phyloP scores from a whole-genome alignment of 2,329 filamentous ascomycete species.

The Trichoderma gracile region DNA sequence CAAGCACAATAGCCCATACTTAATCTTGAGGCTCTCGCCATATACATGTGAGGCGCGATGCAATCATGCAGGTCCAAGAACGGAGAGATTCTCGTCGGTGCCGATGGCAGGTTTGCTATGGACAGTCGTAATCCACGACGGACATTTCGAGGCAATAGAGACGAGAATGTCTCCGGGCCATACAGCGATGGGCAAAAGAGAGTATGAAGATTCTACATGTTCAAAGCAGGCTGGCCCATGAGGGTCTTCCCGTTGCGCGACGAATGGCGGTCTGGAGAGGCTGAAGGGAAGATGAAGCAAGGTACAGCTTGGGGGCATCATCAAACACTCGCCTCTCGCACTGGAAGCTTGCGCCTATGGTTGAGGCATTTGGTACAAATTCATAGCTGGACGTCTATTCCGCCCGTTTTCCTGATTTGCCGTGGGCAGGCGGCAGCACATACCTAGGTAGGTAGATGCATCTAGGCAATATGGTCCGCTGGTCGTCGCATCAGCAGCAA shows the following conservation, averaged over 20 bases:
- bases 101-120: not conserved
- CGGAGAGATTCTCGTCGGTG: not conserved
- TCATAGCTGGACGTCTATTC: not conserved
- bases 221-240: not conserved
- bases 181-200: not conserved
- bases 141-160: too few relatives aligned
- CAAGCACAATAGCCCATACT: not conserved
- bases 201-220: not conserved
- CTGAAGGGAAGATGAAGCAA: not conserved
- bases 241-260: too few relatives aligned
- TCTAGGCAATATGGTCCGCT: not conserved
- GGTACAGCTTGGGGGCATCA: not conserved
- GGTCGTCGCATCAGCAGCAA: constrained; percentile 1
- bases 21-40: not conserved
- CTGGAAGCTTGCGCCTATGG: not conserved
- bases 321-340: not conserved
- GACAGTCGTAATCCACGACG: too few relatives aligned
- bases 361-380: not conserved
- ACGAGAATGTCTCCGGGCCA: not conserved
- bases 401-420: not conserved
- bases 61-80: not conserved
- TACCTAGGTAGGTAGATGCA: too few relatives aligned
- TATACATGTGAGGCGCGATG: not conserved
- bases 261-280: not conserved
- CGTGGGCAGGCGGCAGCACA: not conserved